phyloP scores from a whole-genome alignment of 1,139 yeast genomes.

The Protomyces pachydermus region DNA sequence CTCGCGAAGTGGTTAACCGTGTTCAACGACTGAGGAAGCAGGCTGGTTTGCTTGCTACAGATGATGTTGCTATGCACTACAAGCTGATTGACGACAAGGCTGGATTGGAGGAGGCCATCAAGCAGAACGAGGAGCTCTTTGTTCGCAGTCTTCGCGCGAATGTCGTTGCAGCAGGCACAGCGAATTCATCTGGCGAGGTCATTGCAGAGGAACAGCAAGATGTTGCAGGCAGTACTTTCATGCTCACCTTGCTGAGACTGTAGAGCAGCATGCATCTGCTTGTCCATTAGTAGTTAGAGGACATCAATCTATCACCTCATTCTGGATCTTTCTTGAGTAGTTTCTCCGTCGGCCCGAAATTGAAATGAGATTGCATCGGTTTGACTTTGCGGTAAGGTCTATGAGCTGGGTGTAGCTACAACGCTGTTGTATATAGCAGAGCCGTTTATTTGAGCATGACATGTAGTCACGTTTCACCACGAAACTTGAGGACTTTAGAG shows the following conservation, averaged over 20 bases:
- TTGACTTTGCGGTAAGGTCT: too few species aligned
- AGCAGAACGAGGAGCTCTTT: slow-evolving; percentile 61
- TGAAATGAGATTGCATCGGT: too few species aligned
- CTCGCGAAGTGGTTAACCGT: slow-evolving; percentile 94
- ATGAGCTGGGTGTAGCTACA: too few species aligned
- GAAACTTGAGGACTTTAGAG: too few species aligned
- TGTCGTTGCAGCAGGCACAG: slow-evolving; percentile 28
- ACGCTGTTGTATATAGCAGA: too few species aligned
- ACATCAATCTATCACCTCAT: too few species aligned
- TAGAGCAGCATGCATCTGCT: too few species aligned
- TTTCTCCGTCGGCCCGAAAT: too few species aligned
- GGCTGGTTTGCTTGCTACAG: slow-evolving; percentile 90
- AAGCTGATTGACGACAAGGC: slow-evolving; percentile 59
- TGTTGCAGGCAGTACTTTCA: slow-evolving; percentile 79
- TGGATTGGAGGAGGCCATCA: slow-evolving; percentile 59
- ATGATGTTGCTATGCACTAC: slow-evolving; percentile 86
- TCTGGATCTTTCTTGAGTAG: too few species aligned
- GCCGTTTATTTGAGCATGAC: too few species aligned
- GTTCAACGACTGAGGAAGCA: slow-evolving; percentile 97
- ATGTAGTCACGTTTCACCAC: too few species aligned
- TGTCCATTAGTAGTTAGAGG: too few species aligned
- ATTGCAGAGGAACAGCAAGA: slow-evolving; percentile 87
- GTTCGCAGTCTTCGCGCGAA: slow-evolving; percentile 62
- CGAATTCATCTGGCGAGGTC: slow-evolving; percentile 39
- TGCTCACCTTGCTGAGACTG: slow-evolving; percentile 64